phyloP scores from a whole-genome alignment of 2,329 filamentous ascomycete species.

The Akanthomyces lecanii region DNA sequence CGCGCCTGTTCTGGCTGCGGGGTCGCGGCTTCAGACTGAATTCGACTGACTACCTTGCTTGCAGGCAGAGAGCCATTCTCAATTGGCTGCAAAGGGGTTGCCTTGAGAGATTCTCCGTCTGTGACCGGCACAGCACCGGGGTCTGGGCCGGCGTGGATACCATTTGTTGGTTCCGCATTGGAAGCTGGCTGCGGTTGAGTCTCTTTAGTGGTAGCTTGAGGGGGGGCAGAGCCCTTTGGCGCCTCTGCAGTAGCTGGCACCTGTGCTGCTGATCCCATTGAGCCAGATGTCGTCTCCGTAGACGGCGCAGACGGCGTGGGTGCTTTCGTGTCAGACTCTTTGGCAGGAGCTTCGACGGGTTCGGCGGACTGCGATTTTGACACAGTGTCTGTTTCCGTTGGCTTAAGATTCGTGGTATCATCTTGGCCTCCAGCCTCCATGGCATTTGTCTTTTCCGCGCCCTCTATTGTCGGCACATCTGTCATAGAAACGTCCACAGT shows the following conservation, averaged over 20 bases:
- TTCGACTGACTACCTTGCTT: conserved; percentile 16
- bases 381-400: not conserved
- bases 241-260: not conserved
- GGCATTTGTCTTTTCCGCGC: not conserved
- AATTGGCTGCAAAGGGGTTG: not conserved
- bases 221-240: not conserved
- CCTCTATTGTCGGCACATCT: not conserved
- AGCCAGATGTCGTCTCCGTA: not conserved
- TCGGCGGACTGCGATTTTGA: not conserved
- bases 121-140: not conserved
- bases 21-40: conserved; percentile 18
- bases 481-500: conserved; percentile 5
- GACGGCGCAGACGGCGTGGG: not conserved
- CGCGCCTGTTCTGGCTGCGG: conserved; percentile 21
- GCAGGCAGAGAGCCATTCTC: not conserved
- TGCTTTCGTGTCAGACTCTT: not conserved
- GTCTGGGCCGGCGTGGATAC: not conserved
- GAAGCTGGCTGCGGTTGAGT: not conserved
- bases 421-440: not conserved
- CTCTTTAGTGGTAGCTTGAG: not conserved
- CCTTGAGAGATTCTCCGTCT: not conserved
- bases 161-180: not conserved
- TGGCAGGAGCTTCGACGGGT: not conserved
- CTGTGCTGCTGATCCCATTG: not conserved
- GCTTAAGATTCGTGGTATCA: no score